A percentile compares a stretch with the other conserved stretches of the same genome.
phyloP scores from a whole-genome alignment of 2,329 filamentous ascomycete species.

The Alternaria rosae region DNA sequence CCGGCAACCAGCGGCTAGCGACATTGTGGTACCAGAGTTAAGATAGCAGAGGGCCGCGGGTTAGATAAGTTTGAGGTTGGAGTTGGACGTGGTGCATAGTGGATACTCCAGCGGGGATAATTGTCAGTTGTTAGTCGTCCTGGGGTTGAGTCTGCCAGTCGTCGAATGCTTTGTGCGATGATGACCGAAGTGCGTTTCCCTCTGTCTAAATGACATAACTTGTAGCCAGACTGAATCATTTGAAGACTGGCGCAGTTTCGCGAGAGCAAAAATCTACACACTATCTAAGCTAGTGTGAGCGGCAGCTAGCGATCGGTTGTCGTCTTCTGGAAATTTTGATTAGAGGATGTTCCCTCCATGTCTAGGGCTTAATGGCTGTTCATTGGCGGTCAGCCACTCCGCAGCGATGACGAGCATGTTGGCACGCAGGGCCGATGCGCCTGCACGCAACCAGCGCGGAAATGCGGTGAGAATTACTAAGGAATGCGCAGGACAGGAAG shows the following conservation, averaged over 20 bases:
- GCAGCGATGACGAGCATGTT: conserved; percentile 6
- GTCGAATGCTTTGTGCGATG: background rate
- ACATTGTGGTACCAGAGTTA: background rate
- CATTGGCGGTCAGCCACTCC: background rate
- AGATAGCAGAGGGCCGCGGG: conserved; percentile 2
- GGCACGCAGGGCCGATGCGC: background rate
- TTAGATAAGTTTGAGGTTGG: conserved; percentile 9
- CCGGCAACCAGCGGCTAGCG: conserved; percentile 7
- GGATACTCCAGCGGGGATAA: background rate
- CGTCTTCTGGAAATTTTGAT: conserved; percentile 11
- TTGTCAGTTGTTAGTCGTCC: background rate
- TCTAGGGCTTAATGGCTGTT: background rate
- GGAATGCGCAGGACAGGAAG: background rate
- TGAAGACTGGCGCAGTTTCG: background rate
- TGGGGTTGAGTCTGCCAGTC: background rate
- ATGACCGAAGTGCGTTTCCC: background rate
- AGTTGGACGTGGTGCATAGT: background rate
- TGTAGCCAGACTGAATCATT: background rate
- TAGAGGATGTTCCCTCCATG: conserved; percentile 7
- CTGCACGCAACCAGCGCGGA: background rate
- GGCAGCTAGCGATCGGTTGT: conserved; percentile 9
- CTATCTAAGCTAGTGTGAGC: conserved; percentile 1
- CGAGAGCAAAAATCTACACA: conserved; percentile 5
- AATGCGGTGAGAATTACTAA: conserved; percentile 22
- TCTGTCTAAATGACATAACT: background rate